These are phyloP conservation scores for Zelonia costaricensis DNA, from an alignment of 208 protist genomes.

Conservation along the genomic window DNA sequence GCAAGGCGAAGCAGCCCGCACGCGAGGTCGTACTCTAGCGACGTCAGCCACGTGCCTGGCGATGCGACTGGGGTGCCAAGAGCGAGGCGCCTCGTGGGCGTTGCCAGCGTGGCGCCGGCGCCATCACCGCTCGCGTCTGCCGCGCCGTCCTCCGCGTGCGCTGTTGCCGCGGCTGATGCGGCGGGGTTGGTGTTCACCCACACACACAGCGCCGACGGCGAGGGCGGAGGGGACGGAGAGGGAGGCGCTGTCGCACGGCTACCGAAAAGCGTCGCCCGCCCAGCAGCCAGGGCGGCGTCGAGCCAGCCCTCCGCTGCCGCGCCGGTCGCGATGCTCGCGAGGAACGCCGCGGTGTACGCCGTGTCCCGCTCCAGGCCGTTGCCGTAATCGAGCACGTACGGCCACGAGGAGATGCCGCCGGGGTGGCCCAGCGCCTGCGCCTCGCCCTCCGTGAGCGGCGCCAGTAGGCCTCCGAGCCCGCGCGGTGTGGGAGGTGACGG, in stretches of 20 bases:
- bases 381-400: conserved; percentile 41
- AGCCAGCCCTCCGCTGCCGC: conserved; percentile 46
- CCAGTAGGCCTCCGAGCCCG: background rate
- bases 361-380: conserved; percentile 55
- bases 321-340: conserved; percentile 39
- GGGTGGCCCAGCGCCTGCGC: conserved; percentile 24
- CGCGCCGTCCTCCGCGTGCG: background rate
- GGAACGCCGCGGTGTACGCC: conserved; percentile 45
- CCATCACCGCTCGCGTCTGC: background rate
- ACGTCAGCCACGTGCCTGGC: conserved; percentile 15
- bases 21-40: conserved; percentile 34
- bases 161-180: background rate
- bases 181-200: background rate
- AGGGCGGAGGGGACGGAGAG: no score
- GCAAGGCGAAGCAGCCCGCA: conserved; percentile 26
- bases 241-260: no score
- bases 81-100: background rate
- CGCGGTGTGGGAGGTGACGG: background rate
- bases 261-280: conserved; percentile 14
- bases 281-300: conserved; percentile 9
- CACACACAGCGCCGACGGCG: background rate
- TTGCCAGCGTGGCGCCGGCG: background rate
- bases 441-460: conserved; percentile 11
- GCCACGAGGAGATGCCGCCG: conserved; percentile 59
- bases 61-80: background rate